Conservation (phyloP, 2,329 filamentous ascomycete genomes). For the Lachnellula hyalina region DNA sequence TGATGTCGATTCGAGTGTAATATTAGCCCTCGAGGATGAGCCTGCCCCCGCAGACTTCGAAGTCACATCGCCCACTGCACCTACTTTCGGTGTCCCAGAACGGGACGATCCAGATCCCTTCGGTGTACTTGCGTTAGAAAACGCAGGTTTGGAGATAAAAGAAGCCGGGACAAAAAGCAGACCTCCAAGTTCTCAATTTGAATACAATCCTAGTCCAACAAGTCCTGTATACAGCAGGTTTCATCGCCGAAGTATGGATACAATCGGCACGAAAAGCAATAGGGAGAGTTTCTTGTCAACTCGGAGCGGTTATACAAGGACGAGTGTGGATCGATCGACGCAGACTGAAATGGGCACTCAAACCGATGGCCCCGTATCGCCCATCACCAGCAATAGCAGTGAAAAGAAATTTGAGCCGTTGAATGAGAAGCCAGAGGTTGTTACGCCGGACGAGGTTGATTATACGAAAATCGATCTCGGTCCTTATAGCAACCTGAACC, state of each 20-base stretch:
- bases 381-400: slow-evolving; percentile 48
- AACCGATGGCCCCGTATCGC: slow-evolving; percentile 50
- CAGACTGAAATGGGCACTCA: slow-evolving; percentile 63
- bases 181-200: slow-evolving; percentile 74
- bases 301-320: slow-evolving; percentile 42
- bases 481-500: slow-evolving; percentile 31
- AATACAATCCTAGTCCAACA: slow-evolving; percentile 69
- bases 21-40: slow-evolving; percentile 58
- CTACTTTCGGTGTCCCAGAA: slow-evolving; percentile 72
- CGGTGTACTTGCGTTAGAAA: slow-evolving; percentile 83
- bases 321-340: slow-evolving; percentile 55
- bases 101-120: slow-evolving; percentile 84
- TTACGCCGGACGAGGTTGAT: slow-evolving; percentile 48
- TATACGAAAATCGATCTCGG: slow-evolving; percentile 54
- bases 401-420: slow-evolving; percentile 29
- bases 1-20: slow-evolving; percentile 63
- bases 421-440: slow-evolving; percentile 35
- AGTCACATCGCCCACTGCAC: slow-evolving; percentile 34
- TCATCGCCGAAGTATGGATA: slow-evolving; percentile 63
- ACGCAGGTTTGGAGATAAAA: slow-evolving; percentile 81
- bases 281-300: slow-evolving; percentile 71
- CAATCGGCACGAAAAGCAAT: slow-evolving; percentile 54
- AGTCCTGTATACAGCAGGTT: slow-evolving; percentile 63
- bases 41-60: slow-evolving; percentile 74
- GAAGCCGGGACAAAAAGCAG: slow-evolving; percentile 77